Conservation (phyloP, 2,329 filamentous ascomycete genomes). For the Cadophora gregata region DNA sequence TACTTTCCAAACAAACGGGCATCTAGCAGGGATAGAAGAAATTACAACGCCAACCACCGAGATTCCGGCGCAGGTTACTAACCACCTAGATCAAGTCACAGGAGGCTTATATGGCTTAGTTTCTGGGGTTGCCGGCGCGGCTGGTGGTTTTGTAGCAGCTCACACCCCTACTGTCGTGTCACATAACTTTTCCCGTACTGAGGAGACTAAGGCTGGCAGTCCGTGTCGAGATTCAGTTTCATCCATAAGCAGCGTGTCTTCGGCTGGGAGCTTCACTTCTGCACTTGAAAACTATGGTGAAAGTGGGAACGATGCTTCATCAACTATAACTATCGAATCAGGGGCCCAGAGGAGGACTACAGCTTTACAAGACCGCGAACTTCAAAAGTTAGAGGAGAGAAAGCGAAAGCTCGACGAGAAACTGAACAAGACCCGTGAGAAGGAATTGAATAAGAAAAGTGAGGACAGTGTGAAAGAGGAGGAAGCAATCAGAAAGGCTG, state of each 20-base stretch:
- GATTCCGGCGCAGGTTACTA: slow-evolving; percentile 13
- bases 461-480: slow-evolving; percentile 58
- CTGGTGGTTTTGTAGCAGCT: slow-evolving; percentile 53
- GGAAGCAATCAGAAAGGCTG: slow-evolving; percentile 59
- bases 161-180: slow-evolving; percentile 39
- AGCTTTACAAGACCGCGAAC: slow-evolving; percentile 64
- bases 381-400: slow-evolving; percentile 66
- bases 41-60: slow-evolving; percentile 19
- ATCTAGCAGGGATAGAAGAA: slow-evolving; percentile 39
- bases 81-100: slow-evolving; percentile 27
- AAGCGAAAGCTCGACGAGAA: slow-evolving; percentile 68
- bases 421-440: slow-evolving; percentile 60
- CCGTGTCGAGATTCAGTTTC: slow-evolving; percentile 36
- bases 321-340: slow-evolving; percentile 49
- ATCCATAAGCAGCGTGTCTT: slow-evolving; percentile 49
- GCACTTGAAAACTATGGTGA: slow-evolving; percentile 45
- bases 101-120: slow-evolving; percentile 63
- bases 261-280: slow-evolving; percentile 57
- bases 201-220: slow-evolving; percentile 28
- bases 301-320: slow-evolving; percentile 39
- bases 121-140: slow-evolving; percentile 56
- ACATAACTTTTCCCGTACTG: slow-evolving; percentile 41
- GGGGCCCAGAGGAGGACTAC: slow-evolving; percentile 38
- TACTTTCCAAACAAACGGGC: slow-evolving; percentile 42
- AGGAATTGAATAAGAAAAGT: slow-evolving; percentile 50